A percentile compares a stretch with the other conserved stretches of the same genome.
Conservation (phyloP, 2,329 filamentous ascomycete genomes). For the Ophiostoma angusticollis region DNA sequence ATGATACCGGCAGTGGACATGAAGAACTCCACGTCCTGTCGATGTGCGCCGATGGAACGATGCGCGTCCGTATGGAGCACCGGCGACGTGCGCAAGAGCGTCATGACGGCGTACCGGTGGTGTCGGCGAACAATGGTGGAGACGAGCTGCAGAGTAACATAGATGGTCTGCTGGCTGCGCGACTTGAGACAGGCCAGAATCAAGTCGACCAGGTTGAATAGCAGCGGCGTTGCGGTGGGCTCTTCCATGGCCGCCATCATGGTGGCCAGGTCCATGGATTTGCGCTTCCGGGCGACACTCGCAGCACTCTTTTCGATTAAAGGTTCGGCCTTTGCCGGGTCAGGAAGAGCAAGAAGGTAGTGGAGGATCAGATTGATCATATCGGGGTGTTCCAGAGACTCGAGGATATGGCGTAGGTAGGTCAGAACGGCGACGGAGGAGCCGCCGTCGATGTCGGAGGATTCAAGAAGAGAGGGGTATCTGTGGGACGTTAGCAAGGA, state of each 20-base stretch:
- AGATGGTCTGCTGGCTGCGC: constrained; percentile 74
- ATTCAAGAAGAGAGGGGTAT: constrained; percentile 91
- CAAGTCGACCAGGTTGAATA: constrained; percentile 90
- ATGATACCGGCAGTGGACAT: constrained; percentile 55
- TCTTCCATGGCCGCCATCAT: constrained; percentile 67
- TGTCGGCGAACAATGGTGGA: constrained; percentile 79
- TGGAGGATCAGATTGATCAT: constrained; percentile 88
- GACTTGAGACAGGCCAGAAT: constrained; percentile 77
- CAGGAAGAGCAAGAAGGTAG: constrained; percentile 76
- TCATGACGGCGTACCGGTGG: constrained; percentile 71
- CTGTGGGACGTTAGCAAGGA: constrained; percentile 28
- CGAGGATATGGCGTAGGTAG: constrained; percentile 80
- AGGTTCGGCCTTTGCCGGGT: constrained; percentile 28
- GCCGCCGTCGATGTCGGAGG: constrained; percentile 90
- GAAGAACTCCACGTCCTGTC: constrained; percentile 61
- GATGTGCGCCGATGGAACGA: constrained; percentile 60
- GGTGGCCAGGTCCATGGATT: constrained; percentile 76
- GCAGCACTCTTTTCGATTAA: constrained; percentile 30
- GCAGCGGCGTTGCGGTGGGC: constrained; percentile 59
- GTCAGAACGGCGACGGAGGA: constrained; percentile 93
- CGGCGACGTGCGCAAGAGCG: constrained; percentile 56
- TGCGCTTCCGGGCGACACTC: constrained; percentile 64
- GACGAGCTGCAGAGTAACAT: constrained; percentile 76
- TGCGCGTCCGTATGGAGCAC: constrained; percentile 22
- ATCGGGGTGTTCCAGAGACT: constrained; percentile 83